Evolutionary conservation across 148 eudicot species (phyloP).

Genomic region (Bassia scoparia): DNA sequence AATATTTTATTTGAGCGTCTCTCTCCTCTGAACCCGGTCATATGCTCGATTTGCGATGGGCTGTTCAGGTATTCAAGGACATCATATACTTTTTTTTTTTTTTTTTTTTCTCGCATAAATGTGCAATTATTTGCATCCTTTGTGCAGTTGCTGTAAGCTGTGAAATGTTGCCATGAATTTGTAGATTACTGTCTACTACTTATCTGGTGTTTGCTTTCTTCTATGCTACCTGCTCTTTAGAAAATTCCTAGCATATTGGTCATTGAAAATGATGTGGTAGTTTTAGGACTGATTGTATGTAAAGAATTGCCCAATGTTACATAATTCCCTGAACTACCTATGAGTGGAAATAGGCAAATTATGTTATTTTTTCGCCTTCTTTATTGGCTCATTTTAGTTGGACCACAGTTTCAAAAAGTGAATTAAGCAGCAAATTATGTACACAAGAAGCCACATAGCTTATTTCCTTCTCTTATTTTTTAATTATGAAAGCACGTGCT

Average conservation of each 20-base stretch:
- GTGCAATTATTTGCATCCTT: neutral
- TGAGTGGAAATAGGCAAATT: no score
- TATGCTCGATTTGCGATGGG: constrained; percentile 63
- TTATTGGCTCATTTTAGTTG: no score
- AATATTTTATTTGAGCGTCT: constrained; percentile 73
- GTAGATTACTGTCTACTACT: neutral
- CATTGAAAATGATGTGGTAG: no score
- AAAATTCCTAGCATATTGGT: neutral
- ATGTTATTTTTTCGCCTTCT: no score
- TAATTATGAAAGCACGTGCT: no score
- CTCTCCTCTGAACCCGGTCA: constrained; percentile 73
- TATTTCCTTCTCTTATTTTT: no score
- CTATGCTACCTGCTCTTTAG: neutral
- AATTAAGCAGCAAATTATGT: no score
- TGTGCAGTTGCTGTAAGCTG: neutral
- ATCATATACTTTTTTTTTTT: neutral
- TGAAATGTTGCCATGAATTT: neutral
- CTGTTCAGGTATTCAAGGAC: constrained; percentile 62
- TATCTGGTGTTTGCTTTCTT: neutral
- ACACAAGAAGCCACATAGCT: no score
- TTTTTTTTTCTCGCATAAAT: neutral
- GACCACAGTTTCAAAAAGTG: no score
- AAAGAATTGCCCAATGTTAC: no score
- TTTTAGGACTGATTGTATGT: no score
- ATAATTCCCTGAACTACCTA: no score